A percentile compares a stretch with the other conserved stretches of the same genome.
Evolutionary conservation across 352 stramenopile genomes (phyloP).

Genomic region (Pythium monospermum): DNA sequence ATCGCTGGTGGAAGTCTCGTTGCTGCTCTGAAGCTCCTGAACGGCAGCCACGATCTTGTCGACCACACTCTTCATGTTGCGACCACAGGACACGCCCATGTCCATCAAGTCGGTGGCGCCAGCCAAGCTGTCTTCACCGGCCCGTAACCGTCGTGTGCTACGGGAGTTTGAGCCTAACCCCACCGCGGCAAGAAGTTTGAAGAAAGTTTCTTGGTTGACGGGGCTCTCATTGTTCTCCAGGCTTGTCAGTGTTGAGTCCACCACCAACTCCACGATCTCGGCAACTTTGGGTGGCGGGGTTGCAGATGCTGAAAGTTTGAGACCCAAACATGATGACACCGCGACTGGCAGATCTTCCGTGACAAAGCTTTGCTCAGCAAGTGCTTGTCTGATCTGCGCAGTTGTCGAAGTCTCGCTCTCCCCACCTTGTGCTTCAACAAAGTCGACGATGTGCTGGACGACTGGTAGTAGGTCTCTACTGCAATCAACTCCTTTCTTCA

Average conservation of each 20-base stretch:
- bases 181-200: not conserved
- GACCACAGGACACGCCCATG: slow-evolving; percentile 14
- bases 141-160: not conserved
- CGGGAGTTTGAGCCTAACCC: not conserved
- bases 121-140: not conserved
- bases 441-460: slow-evolving; percentile 32
- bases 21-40: slow-evolving; percentile 10
- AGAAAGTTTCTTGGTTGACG: slow-evolving; percentile 9
- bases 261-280: slow-evolving; percentile 26
- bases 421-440: slow-evolving; percentile 18
- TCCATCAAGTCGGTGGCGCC: slow-evolving; percentile 17
- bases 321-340: slow-evolving; percentile 34
- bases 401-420: slow-evolving; percentile 34
- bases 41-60: slow-evolving; percentile 13
- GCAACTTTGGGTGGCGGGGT: slow-evolving; percentile 23
- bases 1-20: slow-evolving; percentile 6
- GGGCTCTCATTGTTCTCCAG: slow-evolving; percentile 10
- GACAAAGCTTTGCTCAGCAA: slow-evolving; percentile 44
- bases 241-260: slow-evolving; percentile 21
- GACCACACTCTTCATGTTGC: slow-evolving; percentile 17
- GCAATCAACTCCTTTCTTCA: slow-evolving; percentile 46
- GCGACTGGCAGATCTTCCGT: slow-evolving; percentile 41
- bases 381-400: slow-evolving; percentile 24
- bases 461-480: slow-evolving; percentile 41
- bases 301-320: slow-evolving; percentile 18